phyloP scores from a whole-genome alignment of 164 flowering plant species.

The Amborella trichopoda region DNA sequence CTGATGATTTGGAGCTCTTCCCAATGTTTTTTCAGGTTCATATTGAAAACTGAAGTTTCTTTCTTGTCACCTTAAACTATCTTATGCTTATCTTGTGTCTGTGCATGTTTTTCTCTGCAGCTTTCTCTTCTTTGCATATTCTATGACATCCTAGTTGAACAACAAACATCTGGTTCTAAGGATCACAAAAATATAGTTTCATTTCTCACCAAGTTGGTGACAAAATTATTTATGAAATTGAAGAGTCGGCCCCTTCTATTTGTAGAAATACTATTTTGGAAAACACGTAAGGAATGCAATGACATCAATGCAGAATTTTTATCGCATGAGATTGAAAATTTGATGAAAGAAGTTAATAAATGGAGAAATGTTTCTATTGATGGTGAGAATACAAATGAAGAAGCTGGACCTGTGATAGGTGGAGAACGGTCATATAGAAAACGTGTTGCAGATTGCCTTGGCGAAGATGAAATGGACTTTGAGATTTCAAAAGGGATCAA shows the following conservation, averaged over 20 bases:
- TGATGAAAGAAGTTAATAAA: conserved; percentile 29
- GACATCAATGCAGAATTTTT: conserved; percentile 57
- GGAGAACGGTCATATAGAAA: conserved; percentile 22
- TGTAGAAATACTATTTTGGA: conserved; percentile 86
- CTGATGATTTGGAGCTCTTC: conserved; percentile 79
- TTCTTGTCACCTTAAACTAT: neutral
- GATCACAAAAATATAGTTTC: conserved; percentile 55
- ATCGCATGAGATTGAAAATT: conserved; percentile 41
- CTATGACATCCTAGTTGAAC: conserved; percentile 67
- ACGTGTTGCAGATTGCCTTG: conserved; percentile 86
- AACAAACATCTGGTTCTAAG: conserved; percentile 49
- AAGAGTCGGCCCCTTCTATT: conserved; percentile 82
- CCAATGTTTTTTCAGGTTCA: conserved; percentile 95
- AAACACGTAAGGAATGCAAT: conserved; percentile 77
- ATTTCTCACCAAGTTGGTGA: conserved; percentile 53
- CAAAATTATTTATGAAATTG: conserved; percentile 74
- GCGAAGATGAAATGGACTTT: conserved; percentile 89
- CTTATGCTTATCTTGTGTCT: neutral
- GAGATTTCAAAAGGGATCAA: conserved; percentile 19
- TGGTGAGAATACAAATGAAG: neutral
- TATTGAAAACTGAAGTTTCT: neutral
- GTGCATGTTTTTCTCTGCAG: conserved; percentile 34
- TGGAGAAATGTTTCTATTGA: conserved; percentile 19
- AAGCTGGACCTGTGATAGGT: too few species aligned
- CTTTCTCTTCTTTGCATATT: conserved; percentile 71